Evolutionary conservation across 768 basidiomycete genomes (phyloP), one percentile per base, ranked within the genome.

Genomic region (Hortiboletus flavorubellus): DNA sequence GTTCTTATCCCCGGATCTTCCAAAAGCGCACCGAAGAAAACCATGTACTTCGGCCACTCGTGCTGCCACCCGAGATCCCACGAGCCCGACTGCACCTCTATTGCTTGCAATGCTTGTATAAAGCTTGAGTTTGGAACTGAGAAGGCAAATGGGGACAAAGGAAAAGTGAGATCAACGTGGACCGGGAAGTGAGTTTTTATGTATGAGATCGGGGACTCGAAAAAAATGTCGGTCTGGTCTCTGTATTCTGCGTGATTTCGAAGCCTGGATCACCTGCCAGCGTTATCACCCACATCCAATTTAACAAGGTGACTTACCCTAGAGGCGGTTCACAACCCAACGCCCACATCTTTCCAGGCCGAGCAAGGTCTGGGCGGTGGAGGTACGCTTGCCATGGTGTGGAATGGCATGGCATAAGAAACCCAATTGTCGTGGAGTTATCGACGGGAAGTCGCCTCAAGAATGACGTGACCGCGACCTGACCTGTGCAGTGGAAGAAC

Each of bases 341-440:
- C 21, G 89, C 83, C 93, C 95, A 98, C 63, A 87, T 74, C 49
- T 75, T 72, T 8, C 82, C 81, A 2, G 59, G 60, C 12, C 74
- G 66, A 21, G 81, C 82, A 9, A 92, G 77, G 46, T 87, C 79
- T 26, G 75, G 73, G 18, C 83, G 76, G 68, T 98, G 97, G 8
- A 98, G 68, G 69, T 93, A 87, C 2, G 93, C 85, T 65, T 92
- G 89, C 74, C 91, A 93, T 6, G 96, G 96, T 1, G 91, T 92
- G 21, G 95, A 97, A 73, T 99, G 96, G 59, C 97, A 99, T 10
- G 97, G 96, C 91, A 93, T 95, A 21, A 98, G 72, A 63, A 93
- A 85, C 1, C 91, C 93, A 21, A 96, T 73, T 18, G 80, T 76
- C 4, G 77, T 78, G 26, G 88, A 73, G 18, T 84, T 75, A 8